Evolutionary conservation across 352 stramenopile genomes (phyloP).

Genomic region (Halophytophthora polymorphica): DNA sequence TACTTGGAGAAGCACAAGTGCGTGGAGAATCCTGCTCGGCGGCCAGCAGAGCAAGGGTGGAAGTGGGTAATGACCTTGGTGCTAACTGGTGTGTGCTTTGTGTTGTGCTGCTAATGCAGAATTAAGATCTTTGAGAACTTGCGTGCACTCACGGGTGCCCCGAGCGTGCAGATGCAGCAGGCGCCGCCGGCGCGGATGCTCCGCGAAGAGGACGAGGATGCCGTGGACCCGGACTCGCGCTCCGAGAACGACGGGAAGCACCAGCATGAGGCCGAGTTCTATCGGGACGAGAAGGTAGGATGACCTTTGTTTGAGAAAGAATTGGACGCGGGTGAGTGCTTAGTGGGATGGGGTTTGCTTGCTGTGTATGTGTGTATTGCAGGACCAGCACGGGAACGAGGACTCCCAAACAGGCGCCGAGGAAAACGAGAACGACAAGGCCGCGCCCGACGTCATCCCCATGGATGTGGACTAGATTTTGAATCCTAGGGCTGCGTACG

Average conservation of each 20-base stretch:
- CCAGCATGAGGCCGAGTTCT: slow-evolving; percentile 82
- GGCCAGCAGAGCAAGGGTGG: neutral
- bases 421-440: slow-evolving; percentile 39
- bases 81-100: slow-evolving; percentile 1
- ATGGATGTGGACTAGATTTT: slow-evolving; percentile 69
- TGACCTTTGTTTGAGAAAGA: neutral
- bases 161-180: slow-evolving; percentile 80
- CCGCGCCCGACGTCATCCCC: slow-evolving; percentile 61
- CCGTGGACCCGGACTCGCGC: slow-evolving; percentile 58
- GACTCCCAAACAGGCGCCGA: slow-evolving; percentile 32
- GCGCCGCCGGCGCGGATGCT: slow-evolving; percentile 70
- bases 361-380: neutral
- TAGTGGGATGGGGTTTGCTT: neutral
- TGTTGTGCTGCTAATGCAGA: slow-evolving; percentile 23
- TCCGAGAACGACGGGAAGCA: slow-evolving; percentile 69
- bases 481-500: too few relatives aligned
- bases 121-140: slow-evolving; percentile 87
- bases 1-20: slow-evolving; percentile 88
- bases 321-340: too few relatives aligned
- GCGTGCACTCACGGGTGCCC: slow-evolving; percentile 61
- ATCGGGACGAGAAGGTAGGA: slow-evolving; percentile 68
- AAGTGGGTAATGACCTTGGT: neutral
- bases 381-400: slow-evolving; percentile 59
- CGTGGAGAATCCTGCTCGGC: slow-evolving; percentile 5
- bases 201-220: slow-evolving; percentile 80